A percentile compares a stretch with the other conserved stretches of the same genome.
phyloP scores from a whole-genome alignment of 1,139 yeast species.

The Eremothecium gossypii region DNA sequence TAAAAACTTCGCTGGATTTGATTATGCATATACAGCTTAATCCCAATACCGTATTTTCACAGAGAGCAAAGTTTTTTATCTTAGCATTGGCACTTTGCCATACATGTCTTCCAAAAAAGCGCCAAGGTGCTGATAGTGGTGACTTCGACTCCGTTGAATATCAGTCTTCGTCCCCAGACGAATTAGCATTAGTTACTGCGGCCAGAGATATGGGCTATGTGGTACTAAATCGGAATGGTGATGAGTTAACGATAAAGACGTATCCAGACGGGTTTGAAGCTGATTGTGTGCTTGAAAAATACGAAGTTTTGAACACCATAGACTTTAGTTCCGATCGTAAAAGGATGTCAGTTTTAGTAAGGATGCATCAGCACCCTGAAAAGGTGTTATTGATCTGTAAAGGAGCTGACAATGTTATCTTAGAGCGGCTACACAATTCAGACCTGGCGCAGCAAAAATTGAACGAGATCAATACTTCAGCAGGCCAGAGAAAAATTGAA shows the following conservation, averaged over 20 bases:
- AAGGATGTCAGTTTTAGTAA: conserved; percentile 85
- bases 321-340: conserved; percentile 86
- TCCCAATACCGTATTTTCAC: conserved; percentile 64
- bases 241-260: conserved; percentile 54
- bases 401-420: conserved; percentile 92
- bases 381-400: conserved; percentile 74
- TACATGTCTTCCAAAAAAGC: conserved; percentile 67
- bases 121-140: conserved; percentile 7
- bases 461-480: conserved; percentile 48
- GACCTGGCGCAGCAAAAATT: conserved; percentile 56
- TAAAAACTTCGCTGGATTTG: conserved; percentile 51
- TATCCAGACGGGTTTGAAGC: conserved; percentile 74
- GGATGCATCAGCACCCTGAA: conserved; percentile 57
- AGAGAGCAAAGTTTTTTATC: conserved; percentile 68
- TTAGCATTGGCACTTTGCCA: conserved; percentile 82
- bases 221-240: conserved; percentile 58
- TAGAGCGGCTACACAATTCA: conserved; percentile 57
- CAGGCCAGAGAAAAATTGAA: conserved; percentile 57
- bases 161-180: conserved; percentile 96
- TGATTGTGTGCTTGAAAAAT: conserved; percentile 55
- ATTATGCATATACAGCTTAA: conserved; percentile 59
- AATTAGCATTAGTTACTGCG: conserved; percentile 83
- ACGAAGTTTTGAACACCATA: conserved; percentile 66
- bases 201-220: conserved; percentile 91
- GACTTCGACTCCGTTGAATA: conserved; percentile 48